Conservation (phyloP, 2,329 filamentous ascomycete genomes). For the Aspergillus ibericus region DNA sequence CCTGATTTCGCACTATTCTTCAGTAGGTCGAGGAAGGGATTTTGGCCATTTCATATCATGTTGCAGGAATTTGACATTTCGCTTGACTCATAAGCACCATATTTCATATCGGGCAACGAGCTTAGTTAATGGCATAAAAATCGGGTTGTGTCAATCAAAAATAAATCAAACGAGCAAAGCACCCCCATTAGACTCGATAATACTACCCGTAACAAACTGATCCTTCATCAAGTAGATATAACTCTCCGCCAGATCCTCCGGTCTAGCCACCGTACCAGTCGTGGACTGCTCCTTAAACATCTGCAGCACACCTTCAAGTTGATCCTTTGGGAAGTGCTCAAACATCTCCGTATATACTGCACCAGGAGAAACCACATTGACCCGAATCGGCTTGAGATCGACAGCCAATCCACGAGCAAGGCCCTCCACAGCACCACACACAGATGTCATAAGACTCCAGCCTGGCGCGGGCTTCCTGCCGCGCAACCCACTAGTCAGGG, state of each 20-base stretch:
- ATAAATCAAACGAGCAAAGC: too few species aligned
- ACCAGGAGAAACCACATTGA: constrained; percentile 45
- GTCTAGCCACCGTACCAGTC: constrained; percentile 26
- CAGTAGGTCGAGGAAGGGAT: too few species aligned
- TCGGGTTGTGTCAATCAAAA: too few species aligned
- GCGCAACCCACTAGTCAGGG: constrained; percentile 42
- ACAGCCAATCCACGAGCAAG: constrained; percentile 40
- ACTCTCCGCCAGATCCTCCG: constrained; percentile 45
- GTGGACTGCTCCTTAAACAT: constrained; percentile 17
- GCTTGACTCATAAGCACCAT: too few species aligned
- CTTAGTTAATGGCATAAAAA: too few species aligned
- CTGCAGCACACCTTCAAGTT: constrained; percentile 29
- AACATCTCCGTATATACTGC: background rate
- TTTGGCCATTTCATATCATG: too few species aligned
- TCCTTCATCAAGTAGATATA: constrained; percentile 50
- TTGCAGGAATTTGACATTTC: too few species aligned
- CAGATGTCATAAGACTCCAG: constrained; percentile 32
- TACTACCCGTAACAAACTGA: constrained; percentile 38
- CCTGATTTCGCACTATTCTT: too few species aligned
- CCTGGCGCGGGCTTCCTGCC: constrained; percentile 35
- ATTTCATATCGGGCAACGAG: too few species aligned
- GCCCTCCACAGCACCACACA: constrained; percentile 30
- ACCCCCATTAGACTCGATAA: constrained; percentile 37
- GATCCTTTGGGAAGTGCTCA: background rate
- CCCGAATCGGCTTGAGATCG: constrained; percentile 43